Conservation (phyloP, 345 rosid species). For the Brassica cretica region DNA sequence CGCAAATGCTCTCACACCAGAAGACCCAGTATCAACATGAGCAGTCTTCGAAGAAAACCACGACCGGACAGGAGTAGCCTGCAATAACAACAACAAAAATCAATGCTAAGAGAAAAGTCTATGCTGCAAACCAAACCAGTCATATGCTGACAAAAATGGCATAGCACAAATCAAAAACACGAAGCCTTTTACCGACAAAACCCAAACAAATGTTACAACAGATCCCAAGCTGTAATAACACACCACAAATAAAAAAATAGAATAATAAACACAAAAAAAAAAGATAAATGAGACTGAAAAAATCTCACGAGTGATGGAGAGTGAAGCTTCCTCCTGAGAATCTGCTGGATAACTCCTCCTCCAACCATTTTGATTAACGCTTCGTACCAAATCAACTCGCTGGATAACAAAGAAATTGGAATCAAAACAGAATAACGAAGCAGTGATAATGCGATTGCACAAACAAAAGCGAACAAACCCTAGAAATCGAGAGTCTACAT, state of each 20-base stretch:
- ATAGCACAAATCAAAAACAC: slow-evolving; percentile 6
- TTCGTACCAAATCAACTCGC: slow-evolving; percentile 42
- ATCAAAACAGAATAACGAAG: not conserved
- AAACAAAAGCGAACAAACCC: slow-evolving; percentile 13
- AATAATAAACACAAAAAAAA: not conserved
- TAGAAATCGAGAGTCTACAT: slow-evolving; percentile 19
- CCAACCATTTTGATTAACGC: slow-evolving; percentile 73
- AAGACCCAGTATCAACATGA: slow-evolving; percentile 59
- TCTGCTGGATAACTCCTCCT: slow-evolving; percentile 87
- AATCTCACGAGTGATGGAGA: slow-evolving; percentile 61
- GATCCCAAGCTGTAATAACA: slow-evolving; percentile 16
- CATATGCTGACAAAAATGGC: not conserved
- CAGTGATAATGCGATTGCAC: not conserved
- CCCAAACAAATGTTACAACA: slow-evolving; percentile 1
- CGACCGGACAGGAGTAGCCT: slow-evolving; percentile 62
- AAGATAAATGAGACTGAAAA: not conserved
- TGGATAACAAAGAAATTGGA: slow-evolving; percentile 8
- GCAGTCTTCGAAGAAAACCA: slow-evolving; percentile 65
- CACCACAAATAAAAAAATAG: not conserved
- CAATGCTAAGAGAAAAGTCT: slow-evolving; percentile 18
- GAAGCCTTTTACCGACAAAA: not conserved
- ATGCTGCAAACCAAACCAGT: not conserved
- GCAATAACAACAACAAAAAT: slow-evolving; percentile 24
- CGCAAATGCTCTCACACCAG: slow-evolving; percentile 62
- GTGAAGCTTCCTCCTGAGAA: slow-evolving; percentile 78